Conservation (phyloP, 2,329 filamentous ascomycete species). For the Monosporascus sp. region DNA sequence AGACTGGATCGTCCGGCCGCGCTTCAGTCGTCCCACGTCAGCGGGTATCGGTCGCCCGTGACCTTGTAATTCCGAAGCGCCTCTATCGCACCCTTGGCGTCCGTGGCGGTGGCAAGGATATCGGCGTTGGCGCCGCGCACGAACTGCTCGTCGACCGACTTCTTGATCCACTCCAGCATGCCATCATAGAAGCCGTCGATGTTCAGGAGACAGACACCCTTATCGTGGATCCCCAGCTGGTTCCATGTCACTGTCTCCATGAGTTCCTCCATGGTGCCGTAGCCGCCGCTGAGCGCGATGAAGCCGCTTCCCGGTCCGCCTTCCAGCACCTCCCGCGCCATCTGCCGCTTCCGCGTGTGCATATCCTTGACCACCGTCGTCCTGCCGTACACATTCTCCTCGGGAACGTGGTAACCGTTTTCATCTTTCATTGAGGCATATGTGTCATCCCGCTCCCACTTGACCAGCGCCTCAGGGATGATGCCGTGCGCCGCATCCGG, state of each 20-base stretch:
- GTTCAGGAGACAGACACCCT: slow-evolving; percentile 77
- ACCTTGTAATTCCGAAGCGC: slow-evolving; percentile 69
- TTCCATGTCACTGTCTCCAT: slow-evolving; percentile 93
- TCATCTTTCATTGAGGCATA: slow-evolving; percentile 39
- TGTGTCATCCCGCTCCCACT: slow-evolving; percentile 64
- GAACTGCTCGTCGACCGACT: slow-evolving; percentile 71
- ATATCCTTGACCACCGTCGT: slow-evolving; percentile 92
- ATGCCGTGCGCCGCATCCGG: slow-evolving; percentile 84
- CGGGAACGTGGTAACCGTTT: slow-evolving; percentile 53
- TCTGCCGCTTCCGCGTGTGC: slow-evolving; percentile 92
- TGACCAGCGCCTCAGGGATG: slow-evolving; percentile 80
- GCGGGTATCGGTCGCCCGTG: slow-evolving; percentile 67
- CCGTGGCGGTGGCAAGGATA: slow-evolving; percentile 74
- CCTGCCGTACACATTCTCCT: slow-evolving; percentile 64
- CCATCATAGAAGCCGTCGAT: slow-evolving; percentile 91
- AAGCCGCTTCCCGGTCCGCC: slow-evolving; percentile 83
- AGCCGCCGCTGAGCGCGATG: slow-evolving; percentile 77
- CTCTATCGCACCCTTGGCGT: slow-evolving; percentile 65
- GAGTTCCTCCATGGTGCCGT: slow-evolving; percentile 93
- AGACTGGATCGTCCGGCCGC: not conserved
- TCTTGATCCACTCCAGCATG: slow-evolving; percentile 73
- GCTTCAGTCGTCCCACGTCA: slow-evolving; percentile 63
- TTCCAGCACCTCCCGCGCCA: slow-evolving; percentile 80
- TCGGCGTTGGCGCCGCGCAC: slow-evolving; percentile 62
- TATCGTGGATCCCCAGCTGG: slow-evolving; percentile 84